A percentile compares a stretch with the other conserved stretches of the same genome.
These are phyloP conservation scores for Beauveria pseudobassiana DNA, from an alignment of 2,329 filamentous ascomycete species.

Conservation along the genomic window DNA sequence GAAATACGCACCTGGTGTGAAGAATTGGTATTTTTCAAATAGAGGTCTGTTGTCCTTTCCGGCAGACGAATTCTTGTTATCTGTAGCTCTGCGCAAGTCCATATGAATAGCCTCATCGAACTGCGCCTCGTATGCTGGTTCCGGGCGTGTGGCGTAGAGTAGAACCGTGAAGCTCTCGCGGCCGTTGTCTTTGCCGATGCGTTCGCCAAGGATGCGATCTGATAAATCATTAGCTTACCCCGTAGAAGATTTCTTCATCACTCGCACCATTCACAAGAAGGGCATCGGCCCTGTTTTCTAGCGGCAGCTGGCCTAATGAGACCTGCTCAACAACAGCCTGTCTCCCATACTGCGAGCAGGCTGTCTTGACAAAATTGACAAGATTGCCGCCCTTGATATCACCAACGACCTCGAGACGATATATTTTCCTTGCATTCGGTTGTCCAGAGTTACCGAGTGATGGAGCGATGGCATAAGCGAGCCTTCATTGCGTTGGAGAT, in stretches of 20 bases:
- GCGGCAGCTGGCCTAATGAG: slow-evolving; percentile 33
- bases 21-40: slow-evolving; percentile 92
- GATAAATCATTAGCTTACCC: slow-evolving; percentile 17
- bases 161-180: slow-evolving; percentile 62
- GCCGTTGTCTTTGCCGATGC: slow-evolving; percentile 31
- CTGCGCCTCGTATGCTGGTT: slow-evolving; percentile 54
- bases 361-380: slow-evolving; percentile 34
- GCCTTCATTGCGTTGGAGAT: slow-evolving; percentile 48
- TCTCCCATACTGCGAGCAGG: slow-evolving; percentile 35
- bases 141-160: slow-evolving; percentile 58
- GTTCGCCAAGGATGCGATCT: slow-evolving; percentile 46
- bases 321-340: slow-evolving; percentile 32
- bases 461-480: slow-evolving; percentile 49
- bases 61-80: neutral
- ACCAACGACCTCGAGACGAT: slow-evolving; percentile 51
- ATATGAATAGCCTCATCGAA: slow-evolving; percentile 58
- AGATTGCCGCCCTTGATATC: slow-evolving; percentile 35
- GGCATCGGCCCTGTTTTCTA: slow-evolving; percentile 33
- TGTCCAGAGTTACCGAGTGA: slow-evolving; percentile 27
- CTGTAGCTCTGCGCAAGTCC: slow-evolving; percentile 58
- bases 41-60: slow-evolving; percentile 42
- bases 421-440: slow-evolving; percentile 31
- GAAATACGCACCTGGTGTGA: slow-evolving; percentile 65
- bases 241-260: neutral
- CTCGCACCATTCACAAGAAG: slow-evolving; percentile 41